phyloP scores from a whole-genome alignment of 768 basidiomycete genomes.

The Leccinum arenicola region DNA sequence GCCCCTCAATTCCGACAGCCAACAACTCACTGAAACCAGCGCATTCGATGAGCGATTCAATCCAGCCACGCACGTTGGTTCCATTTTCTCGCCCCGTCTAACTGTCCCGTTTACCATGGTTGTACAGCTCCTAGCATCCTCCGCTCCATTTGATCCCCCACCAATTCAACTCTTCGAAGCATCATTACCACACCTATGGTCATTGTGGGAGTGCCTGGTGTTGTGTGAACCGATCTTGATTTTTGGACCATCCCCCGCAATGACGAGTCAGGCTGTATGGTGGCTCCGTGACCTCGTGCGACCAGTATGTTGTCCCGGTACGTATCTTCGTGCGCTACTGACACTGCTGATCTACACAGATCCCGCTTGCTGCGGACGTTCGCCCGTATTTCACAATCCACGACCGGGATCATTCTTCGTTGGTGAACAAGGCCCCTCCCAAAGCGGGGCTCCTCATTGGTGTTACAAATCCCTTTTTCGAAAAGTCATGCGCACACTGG shows the following conservation, averaged over 20 bases:
- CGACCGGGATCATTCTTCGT: conserved; percentile 70
- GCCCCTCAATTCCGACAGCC: conserved; percentile 65
- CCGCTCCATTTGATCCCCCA: conserved; percentile 55
- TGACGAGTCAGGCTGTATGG: conserved; percentile 88
- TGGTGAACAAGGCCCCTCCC: conserved; percentile 84
- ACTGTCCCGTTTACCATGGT: not conserved
- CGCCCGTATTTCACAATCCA: conserved; percentile 97
- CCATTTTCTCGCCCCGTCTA: not conserved
- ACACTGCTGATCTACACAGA: conserved; percentile 40
- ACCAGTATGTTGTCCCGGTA: conserved; percentile 51
- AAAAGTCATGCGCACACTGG: conserved; percentile 79
- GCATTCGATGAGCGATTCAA: conserved; percentile 52
- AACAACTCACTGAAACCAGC: conserved; percentile 61
- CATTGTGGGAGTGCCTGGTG: conserved; percentile 91
- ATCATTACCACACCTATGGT: conserved; percentile 67
- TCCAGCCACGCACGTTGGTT: conserved; percentile 47
- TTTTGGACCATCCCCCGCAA: conserved; percentile 73
- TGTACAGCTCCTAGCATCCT: conserved; percentile 65
- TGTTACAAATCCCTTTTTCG: conserved; percentile 87
- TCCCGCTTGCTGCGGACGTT: conserved; percentile 81
- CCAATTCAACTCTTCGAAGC: conserved; percentile 63
- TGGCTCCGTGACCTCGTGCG: conserved; percentile 86
- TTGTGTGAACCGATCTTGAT: conserved; percentile 88
- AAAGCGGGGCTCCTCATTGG: conserved; percentile 75
- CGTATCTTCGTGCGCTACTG: not conserved